Evolutionary conservation across 768 basidiomycete genomes (phyloP), one percentile per base, ranked within the genome.

Genomic region (Kwoniella sp.): DNA sequence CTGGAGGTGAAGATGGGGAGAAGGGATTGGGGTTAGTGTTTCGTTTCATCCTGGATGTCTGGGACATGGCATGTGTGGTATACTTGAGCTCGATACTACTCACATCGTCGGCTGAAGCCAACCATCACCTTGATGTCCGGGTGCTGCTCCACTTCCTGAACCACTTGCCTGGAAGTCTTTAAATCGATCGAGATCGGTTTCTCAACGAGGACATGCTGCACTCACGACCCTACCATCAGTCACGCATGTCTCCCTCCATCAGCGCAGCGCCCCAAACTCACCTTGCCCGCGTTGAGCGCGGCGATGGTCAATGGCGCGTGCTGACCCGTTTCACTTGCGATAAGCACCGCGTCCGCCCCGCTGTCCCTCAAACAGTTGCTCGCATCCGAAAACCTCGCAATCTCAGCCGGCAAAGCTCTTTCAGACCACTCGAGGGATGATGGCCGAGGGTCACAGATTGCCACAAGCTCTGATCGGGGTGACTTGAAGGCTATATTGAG

Each of bases 91-190:
- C 37, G 9, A 15, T 30, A 4, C 17, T 12, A 61, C 69, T 67
- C 51, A 71, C 70, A 72, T 27, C 70, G 68, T 19, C 70, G 50
- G 19, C 47, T 60, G 48, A 72, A 67, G 13, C 64, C 70, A 27
- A 72, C 47, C 70, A 69, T 72, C 6, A 57, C 47, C 40, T 69
- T 69, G 21, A 69, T 30, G 13, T 63, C 29, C 5, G 68, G 64
- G 40, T 61, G 53, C 15, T 62, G 60, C 46, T 61, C 46, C 5
- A 62, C 63, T 12, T 56, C 64, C 15, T 40, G 15, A 27, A 33
- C 33, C 33, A 33, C 33, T 33, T 33, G 33, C 13, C 33, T 5
- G 5, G 33, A 33, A 13, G 33, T 33, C 5, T 33, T 13, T 5
- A 33, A 13, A 33, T 33, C 33, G 33, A 33, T 33, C 7, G 33